A percentile compares a stretch with the other conserved stretches of the same genome.
These are phyloP conservation scores for Coprinopsis strossmayeri DNA, from an alignment of 768 basidiomycete species.

Conservation along the genomic window DNA sequence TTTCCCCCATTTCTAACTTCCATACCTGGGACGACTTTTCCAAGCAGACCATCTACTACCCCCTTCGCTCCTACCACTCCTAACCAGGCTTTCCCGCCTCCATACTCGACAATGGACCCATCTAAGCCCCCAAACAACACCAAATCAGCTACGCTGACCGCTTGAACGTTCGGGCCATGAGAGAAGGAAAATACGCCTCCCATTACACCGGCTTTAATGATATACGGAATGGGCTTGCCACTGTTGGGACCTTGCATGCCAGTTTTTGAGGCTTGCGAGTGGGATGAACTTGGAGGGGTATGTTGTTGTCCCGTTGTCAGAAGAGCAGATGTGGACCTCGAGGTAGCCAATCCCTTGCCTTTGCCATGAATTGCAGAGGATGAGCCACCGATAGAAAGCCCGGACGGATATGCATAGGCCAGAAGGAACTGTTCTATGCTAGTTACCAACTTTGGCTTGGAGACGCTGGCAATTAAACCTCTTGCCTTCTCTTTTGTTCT, in stretches of 20 bases:
- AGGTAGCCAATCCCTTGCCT: not conserved
- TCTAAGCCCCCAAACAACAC: not conserved
- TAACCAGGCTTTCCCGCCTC: slow-evolving; percentile 2
- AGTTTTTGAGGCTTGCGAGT: no score
- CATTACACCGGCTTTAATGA: not conserved
- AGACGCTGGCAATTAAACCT: not conserved
- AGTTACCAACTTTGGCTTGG: not conserved
- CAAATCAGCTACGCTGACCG: not conserved
- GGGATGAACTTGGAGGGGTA: no score
- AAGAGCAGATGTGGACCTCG: not conserved
- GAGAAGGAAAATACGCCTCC: slow-evolving; percentile 1
- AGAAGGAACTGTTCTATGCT: slow-evolving; percentile 2
- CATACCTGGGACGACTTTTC: not conserved
- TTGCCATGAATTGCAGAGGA: not conserved
- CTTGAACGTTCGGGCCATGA: not conserved
- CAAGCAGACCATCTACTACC: not conserved
- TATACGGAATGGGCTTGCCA: slow-evolving; percentile 1
- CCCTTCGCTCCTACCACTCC: not conserved
- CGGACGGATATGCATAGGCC: not conserved
- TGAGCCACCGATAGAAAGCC: not conserved
- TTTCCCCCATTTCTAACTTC: not conserved
- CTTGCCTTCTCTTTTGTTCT: not conserved
- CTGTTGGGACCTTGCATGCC: not conserved
- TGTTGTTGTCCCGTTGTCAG: not conserved
- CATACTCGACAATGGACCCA: not conserved